Percentiles rank a stretch among this genome's conserved stretches.
phyloP scores from a whole-genome alignment of 75 land plant genomes.

The Adiantum capillusveneris region DNA sequence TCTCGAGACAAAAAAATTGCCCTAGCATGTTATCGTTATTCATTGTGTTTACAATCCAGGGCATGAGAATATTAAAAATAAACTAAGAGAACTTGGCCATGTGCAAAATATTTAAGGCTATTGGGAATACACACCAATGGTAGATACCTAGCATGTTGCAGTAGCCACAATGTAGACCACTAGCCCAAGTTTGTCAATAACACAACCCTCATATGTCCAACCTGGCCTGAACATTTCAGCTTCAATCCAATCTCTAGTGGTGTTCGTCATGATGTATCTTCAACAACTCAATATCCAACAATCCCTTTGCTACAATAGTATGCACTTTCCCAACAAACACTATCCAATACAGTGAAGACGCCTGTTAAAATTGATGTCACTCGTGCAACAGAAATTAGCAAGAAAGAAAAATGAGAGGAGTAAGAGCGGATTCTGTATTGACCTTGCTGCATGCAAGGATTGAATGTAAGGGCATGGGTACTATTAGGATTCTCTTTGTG shows the following conservation, averaged over 20 bases:
- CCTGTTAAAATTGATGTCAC: conserved; percentile 25
- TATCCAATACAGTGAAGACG: conserved; percentile 28
- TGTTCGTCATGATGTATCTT: conserved; percentile 6
- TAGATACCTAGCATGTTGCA: too few species aligned
- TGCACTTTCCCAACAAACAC: conserved; percentile 25
- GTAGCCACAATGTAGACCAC: neutral
- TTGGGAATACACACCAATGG: too few species aligned
- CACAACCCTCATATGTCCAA: neutral
- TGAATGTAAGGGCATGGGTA: neutral
- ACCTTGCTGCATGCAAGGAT: neutral
- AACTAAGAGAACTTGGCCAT: too few species aligned
- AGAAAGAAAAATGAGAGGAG: conserved; percentile 13
- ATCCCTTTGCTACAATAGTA: conserved; percentile 25
- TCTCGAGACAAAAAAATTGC: too few species aligned
- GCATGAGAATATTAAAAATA: too few species aligned
- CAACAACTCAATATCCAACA: conserved; percentile 33
- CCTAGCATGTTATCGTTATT: too few species aligned
- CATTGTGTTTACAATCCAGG: too few species aligned
- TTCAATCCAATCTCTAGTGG: neutral
- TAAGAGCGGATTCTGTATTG: neutral
- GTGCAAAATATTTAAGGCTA: too few species aligned
- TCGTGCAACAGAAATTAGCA: conserved; percentile 34
- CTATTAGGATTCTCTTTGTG: neutral
- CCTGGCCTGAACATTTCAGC: neutral
- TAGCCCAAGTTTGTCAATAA: neutral